These are phyloP conservation scores for Lecanicillium sp. DNA, from an alignment of 2,329 filamentous ascomycete genomes.

Conservation along the genomic window DNA sequence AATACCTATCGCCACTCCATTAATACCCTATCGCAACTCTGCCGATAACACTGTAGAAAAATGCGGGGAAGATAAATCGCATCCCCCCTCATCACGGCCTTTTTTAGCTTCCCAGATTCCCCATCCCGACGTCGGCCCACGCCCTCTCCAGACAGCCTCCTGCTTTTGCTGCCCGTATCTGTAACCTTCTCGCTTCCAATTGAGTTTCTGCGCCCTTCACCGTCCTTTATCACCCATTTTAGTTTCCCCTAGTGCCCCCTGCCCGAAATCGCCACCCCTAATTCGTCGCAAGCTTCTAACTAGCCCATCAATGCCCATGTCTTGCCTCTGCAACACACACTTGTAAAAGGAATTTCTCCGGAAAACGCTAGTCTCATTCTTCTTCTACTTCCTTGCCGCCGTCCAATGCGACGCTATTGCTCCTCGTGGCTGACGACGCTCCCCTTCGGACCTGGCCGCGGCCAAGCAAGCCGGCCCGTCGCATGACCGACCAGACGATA, in stretches of 20 bases:
- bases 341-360: too few species aligned
- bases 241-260: too few species aligned
- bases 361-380: background rate
- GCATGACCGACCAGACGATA: background rate
- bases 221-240: too few species aligned
- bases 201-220: too few species aligned
- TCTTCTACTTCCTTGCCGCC: background rate
- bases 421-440: background rate
- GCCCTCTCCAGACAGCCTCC: too few species aligned
- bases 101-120: background rate
- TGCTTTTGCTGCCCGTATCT: too few species aligned
- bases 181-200: background rate
- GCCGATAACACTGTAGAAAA: background rate
- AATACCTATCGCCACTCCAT: background rate
- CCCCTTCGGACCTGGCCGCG: constrained; percentile 11
- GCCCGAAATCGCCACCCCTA: background rate
- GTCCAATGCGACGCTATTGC: background rate
- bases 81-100: background rate
- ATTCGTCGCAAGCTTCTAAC: too few species aligned
- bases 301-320: too few species aligned
- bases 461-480: background rate
- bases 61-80: constrained; percentile 8
- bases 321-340: too few species aligned
- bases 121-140: constrained; percentile 6
- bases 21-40: background rate